phyloP scores from a whole-genome alignment of 768 basidiomycete species.

The Suillus subluteus region DNA sequence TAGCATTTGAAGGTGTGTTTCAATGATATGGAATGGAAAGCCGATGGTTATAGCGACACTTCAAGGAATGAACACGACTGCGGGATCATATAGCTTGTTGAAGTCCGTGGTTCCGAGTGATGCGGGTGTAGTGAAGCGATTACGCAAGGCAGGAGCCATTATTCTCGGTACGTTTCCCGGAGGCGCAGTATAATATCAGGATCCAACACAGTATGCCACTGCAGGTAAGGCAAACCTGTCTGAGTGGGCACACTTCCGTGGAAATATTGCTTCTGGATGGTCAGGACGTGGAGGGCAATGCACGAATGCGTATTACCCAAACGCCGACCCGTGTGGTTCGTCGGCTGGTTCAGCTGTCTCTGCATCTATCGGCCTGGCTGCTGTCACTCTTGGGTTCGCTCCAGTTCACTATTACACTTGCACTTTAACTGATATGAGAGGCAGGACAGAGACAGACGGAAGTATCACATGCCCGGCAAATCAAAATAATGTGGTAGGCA shows the following conservation, averaged over 20 bases:
- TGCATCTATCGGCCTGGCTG: conserved; percentile 53
- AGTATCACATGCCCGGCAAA: conserved; percentile 57
- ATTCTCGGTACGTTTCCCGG: conserved; percentile 29
- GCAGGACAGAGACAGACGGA: conserved; percentile 52
- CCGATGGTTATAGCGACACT: neutral
- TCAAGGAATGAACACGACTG: conserved; percentile 45
- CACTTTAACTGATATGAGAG: neutral
- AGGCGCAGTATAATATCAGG: neutral
- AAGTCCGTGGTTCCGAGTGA: conserved; percentile 38
- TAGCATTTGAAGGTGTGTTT: conserved; percentile 29
- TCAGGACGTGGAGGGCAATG: conserved; percentile 58
- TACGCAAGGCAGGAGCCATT: conserved; percentile 39
- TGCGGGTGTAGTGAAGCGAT: conserved; percentile 35
- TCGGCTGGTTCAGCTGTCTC: conserved; percentile 63
- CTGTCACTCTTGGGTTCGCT: conserved; percentile 45
- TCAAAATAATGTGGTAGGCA: conserved; percentile 58
- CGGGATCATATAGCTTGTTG: conserved; percentile 42
- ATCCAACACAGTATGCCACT: neutral
- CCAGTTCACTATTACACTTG: neutral
- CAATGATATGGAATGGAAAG: no score
- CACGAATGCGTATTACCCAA: conserved; percentile 52
- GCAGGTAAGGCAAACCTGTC: conserved; percentile 60
- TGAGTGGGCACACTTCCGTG: conserved; percentile 56
- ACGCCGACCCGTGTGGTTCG: conserved; percentile 58
- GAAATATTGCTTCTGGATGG: conserved; percentile 52